Evolutionary conservation across 2,329 filamentous ascomycete species (phyloP), one percentile per base, ranked within the genome.

Genomic region (Trichoderma endophyticum): DNA sequence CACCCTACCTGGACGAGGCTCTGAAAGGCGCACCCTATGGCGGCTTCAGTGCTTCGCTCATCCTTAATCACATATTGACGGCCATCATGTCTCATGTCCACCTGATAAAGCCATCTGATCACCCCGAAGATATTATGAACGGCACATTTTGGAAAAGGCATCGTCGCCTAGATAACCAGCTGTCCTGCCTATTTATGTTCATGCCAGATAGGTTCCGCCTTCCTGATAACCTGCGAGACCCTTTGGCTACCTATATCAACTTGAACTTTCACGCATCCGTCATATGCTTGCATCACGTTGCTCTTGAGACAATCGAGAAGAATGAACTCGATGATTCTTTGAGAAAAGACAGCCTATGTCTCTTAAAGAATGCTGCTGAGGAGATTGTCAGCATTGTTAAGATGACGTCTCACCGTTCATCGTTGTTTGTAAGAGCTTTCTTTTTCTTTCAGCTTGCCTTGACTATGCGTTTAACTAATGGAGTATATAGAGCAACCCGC

Each of bases 81-180:
- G 87, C 89, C 28, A 95, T 97, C 76, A 84, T 97, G n/a, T 88
- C 90, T 34, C 95, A 98, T 80, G 86, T 95, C 1, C 93, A 97
- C 80, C 88, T 91, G 15, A 88, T 89, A 2, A 89, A 88, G 70
- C 85, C 90, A 0, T 86, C 91, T 32, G 93, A 97, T 75, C 86
- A 87, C 56, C 91, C 94, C 4, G 87, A 92, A 43, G 92, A 97
- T 78, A 84, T 94, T n/a, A 91, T 85, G 62, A 82, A 93, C 75
- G 94, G 94, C 3, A 86, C 88, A 21, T 98, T 94, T 81, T 98
- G 95, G 95, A 92, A 89, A 76, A 89, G 93, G 1, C 95, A 98
- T 80, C 88, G 94, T 3, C 86, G 89, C 12, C 87, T 98, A 75
- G 95, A 98, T 79, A 94, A 94, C 74, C 89, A 91, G 11, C 82